A percentile compares a stretch with the other conserved stretches of the same genome.
Evolutionary conservation across 192 early-diverging fungal genomes (phyloP).

Genomic region (Gigaspora rosea): DNA sequence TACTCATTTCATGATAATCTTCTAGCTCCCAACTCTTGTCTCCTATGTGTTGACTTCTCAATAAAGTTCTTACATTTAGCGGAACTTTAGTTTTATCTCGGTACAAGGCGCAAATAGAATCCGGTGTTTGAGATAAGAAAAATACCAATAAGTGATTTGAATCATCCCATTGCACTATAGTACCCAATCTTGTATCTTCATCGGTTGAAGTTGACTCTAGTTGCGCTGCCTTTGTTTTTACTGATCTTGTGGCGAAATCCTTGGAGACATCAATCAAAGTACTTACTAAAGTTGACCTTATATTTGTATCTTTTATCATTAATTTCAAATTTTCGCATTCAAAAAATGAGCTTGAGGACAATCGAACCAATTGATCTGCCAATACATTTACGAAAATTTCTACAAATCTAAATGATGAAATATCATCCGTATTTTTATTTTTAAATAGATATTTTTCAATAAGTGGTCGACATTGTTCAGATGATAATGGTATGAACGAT

Average conservation of each 20-base stretch:
- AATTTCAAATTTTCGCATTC: constrained; percentile 26
- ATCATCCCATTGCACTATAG: constrained; percentile 29
- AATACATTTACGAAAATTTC: constrained; percentile 32
- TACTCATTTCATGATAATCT: constrained; percentile 15
- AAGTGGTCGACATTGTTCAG: background rate
- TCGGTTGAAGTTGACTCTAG: background rate
- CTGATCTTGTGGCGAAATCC: constrained; percentile 26
- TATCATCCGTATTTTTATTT: background rate
- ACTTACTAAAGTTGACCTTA: constrained; percentile 21
- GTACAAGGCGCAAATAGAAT: constrained; percentile 20
- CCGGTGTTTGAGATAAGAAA: constrained; percentile 25
- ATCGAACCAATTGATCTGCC: constrained; percentile 30
- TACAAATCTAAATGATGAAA: constrained; percentile 28
- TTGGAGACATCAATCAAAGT: constrained; percentile 21
- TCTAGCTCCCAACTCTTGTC: constrained; percentile 3
- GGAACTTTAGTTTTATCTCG: constrained; percentile 18
- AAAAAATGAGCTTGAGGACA: constrained; percentile 30
- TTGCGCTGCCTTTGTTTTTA: constrained; percentile 16
- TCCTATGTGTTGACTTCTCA: constrained; percentile 16
- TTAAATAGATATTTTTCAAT: constrained; percentile 26
- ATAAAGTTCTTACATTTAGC: background rate
- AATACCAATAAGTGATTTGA: constrained; percentile 34
- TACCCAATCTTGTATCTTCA: background rate
- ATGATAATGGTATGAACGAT: background rate
- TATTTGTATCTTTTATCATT: constrained; percentile 9